Conservation (phyloP, 441 rosid genomes). For the Heliophila coronopifolia region DNA sequence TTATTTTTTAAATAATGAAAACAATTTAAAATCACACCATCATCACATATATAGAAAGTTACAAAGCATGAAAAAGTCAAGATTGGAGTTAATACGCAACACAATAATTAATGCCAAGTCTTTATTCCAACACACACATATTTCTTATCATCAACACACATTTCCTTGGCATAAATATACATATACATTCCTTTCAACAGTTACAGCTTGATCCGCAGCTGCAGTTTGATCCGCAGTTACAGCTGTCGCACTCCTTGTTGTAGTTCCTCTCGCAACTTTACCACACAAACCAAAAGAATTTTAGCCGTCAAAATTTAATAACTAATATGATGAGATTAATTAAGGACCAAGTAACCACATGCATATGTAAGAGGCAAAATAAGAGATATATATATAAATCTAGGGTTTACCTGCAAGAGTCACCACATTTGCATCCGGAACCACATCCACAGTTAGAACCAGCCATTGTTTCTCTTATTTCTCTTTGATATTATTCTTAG, state of each 20-base stretch:
- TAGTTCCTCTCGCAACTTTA: slow-evolving; percentile 47
- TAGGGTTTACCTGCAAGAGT: slow-evolving; percentile 34
- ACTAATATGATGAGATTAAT: neutral
- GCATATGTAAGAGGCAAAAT: neutral
- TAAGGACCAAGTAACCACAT: neutral
- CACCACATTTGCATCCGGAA: slow-evolving; percentile 51
- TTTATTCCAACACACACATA: slow-evolving; percentile 19
- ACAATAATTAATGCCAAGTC: slow-evolving; percentile 2
- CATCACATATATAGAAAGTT: neutral
- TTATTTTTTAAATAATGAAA: neutral
- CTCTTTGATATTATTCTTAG: slow-evolving; percentile 17
- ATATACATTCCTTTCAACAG: slow-evolving; percentile 2
- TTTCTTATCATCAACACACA: slow-evolving; percentile 20
- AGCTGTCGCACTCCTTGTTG: slow-evolving; percentile 31
- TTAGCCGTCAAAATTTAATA: neutral
- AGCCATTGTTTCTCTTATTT: slow-evolving; percentile 27
- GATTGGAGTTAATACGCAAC: slow-evolving; percentile 12
- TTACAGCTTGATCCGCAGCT: slow-evolving; percentile 39
- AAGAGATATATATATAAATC: neutral
- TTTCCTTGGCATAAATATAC: neutral
- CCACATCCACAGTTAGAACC: slow-evolving; percentile 56
- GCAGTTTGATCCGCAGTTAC: slow-evolving; percentile 53
- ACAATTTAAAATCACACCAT: slow-evolving; percentile 14
- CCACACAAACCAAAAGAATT: neutral
- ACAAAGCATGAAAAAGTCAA: slow-evolving; percentile 16